Percentiles rank a stretch among this genome's conserved stretches.
These are phyloP conservation scores for Gyrodon lividus DNA, from an alignment of 768 basidiomycete species.

Conservation along the genomic window DNA sequence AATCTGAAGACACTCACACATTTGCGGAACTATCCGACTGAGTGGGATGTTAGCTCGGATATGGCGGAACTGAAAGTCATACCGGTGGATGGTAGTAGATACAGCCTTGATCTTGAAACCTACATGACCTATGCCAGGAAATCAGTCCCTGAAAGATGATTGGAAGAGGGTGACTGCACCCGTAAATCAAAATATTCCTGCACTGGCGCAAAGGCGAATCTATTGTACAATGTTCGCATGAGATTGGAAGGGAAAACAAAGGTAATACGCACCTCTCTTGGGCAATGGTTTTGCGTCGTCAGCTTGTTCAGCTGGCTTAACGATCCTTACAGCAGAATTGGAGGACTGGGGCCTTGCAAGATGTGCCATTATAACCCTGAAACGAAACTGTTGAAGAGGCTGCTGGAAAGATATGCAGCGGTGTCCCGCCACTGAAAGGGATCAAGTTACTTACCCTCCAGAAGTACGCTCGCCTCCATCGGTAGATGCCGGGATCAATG, in stretches of 20 bases:
- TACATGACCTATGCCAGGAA: conserved; percentile 60
- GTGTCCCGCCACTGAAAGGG: not conserved
- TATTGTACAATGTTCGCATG: conserved; percentile 26
- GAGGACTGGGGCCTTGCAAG: conserved; percentile 61
- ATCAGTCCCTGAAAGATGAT: not conserved
- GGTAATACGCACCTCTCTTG: conserved; percentile 53
- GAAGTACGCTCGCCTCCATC: conserved; percentile 11
- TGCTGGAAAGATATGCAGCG: not conserved
- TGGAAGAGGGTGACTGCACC: conserved; percentile 45
- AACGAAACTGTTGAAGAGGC: not conserved
- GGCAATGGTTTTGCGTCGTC: conserved; percentile 42
- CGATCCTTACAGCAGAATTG: conserved; percentile 69
- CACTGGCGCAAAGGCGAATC: conserved; percentile 79
- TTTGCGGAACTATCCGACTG: conserved; percentile 22
- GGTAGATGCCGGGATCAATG: conserved; percentile 22
- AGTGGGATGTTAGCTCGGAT: conserved; percentile 14
- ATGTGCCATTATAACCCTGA: conserved; percentile 54
- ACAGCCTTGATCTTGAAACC: conserved; percentile 85
- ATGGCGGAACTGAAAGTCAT: conserved; percentile 10
- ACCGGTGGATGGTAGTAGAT: conserved; percentile 79
- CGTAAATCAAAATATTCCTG: conserved; percentile 88
- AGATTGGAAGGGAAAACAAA: conserved; percentile 3
- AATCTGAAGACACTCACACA: conserved; percentile 30
- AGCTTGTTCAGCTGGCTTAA: conserved; percentile 49
- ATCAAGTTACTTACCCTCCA: conserved; percentile 6